phyloP scores from a whole-genome alignment of 2,329 filamentous ascomycete genomes.

The Didymella glomerata region DNA sequence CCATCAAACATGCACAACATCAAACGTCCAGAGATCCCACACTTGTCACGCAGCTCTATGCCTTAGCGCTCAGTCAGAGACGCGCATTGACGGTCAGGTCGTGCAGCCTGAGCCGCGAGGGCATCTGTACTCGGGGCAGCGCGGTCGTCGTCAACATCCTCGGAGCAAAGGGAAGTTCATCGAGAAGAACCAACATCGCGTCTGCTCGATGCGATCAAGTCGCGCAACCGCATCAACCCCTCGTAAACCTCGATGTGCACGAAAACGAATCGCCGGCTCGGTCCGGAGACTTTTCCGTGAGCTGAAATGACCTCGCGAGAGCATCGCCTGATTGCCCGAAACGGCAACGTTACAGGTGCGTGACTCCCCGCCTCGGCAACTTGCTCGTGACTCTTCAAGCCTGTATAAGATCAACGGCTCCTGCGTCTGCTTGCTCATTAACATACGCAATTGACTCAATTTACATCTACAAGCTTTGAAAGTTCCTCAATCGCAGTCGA shows the following conservation, averaged over 20 bases:
- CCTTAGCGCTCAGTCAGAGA: constrained; percentile 7
- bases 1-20: constrained; percentile 21
- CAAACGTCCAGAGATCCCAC: constrained; percentile 13
- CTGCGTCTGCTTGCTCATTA: neutral
- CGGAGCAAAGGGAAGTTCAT: constrained; percentile 15
- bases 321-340: constrained; percentile 27
- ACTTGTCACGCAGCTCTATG: constrained; percentile 15
- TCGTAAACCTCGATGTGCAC: constrained; percentile 8
- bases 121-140: constrained; percentile 1
- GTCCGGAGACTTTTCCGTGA: constrained; percentile 21
- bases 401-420: constrained; percentile 13
- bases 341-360: constrained; percentile 15
- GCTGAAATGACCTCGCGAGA: constrained; percentile 23
- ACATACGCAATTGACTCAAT: constrained; percentile 1
- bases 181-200: neutral
- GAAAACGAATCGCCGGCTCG: constrained; percentile 24
- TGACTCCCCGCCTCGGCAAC: constrained; percentile 20
- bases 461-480: neutral
- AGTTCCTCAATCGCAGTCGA: neutral
- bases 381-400: constrained; percentile 20
- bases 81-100: neutral
- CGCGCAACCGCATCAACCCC: constrained; percentile 19
- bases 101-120: constrained; percentile 4
- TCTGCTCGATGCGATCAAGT: constrained; percentile 14
- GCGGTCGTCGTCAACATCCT: neutral